Evolutionary conservation across 495 filamentous ascomycete genomes (phyloP), one percentile per base, ranked within the genome.

Genomic region (Aspergillus sparsus): DNA sequence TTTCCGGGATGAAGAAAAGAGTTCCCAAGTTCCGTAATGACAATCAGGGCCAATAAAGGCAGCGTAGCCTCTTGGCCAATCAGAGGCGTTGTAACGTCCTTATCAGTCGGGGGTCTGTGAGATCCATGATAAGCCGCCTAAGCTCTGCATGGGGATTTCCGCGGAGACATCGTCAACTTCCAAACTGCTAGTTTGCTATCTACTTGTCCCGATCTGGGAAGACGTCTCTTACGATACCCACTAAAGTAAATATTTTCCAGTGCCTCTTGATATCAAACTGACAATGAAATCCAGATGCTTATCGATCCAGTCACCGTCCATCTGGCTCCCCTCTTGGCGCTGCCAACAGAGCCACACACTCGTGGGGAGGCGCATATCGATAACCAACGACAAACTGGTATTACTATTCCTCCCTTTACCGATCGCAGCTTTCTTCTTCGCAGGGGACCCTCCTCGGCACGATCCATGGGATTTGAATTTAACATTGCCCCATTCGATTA

Each of bases 401-500:
- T 27, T 27, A 27, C 5, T 5, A 42, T 34, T 33, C 7, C 18
- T 45, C 53, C 21, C 18, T n/a, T n/a, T 35, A 6, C 32, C 39
- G 12, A 47, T 56, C 10, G 7, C 6, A 51, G 31, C 3, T 27
- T 39, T 47, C 39, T 47, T 41, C 31, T 31, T 34, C 9, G 21
- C 49, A 51, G 53, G 47, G 42, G 37, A 8, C 16, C 44, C 16
- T 34, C 32, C 44, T n/a, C 55, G 52, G 44, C 46, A 55, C 51
- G 56, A 51, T 60, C 46, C 36, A 52, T 60, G 46, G 52, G n/a
- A 35, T 52, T 44, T 27, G 18, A 36, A 36, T 49, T 44, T 27
- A 49, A 9, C 41, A 57, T 62, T 53, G 60, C 21, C 52, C 56
- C 45, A 63, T 55, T 63, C 52, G 41, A 63, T 60, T 63, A 60